Evolutionary conservation across 176 grass and related monocot genomes (phyloP), one percentile per base, ranked within the genome.

Genomic region (barley (Hordeum vulgare)): DNA sequence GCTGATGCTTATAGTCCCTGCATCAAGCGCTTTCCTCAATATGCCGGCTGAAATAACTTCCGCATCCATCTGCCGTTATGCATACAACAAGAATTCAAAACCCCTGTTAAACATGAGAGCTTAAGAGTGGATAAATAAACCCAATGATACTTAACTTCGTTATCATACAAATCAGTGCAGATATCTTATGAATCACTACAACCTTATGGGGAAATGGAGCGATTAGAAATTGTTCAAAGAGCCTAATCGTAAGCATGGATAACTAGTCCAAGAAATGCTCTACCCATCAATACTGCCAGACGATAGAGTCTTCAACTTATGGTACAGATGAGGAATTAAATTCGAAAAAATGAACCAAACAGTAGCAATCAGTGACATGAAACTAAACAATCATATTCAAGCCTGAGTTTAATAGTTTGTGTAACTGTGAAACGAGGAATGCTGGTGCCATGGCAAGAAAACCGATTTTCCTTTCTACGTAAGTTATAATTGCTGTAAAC

Each of bases 41-140:
- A 98, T 82, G 53, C 92, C 90, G 0, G 96, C 90, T 11, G 96
- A 98, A 89, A 98, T 98, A 60, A 98, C 89, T 91, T 98, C 96
- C 18, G 93, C 92, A 74, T 98, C 96, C 96, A 98, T 98, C 96
- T 98, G 85, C 66, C 39, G 21, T 61, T 74, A 78, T 39, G 44
- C 56, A 60, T 24, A 76, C 20, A 81, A 51, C 33, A 56, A 66
- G 51, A 64, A 89, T 51, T 44, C 34, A 51, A 77, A 64, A 78
- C 37, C 20, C 25, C 47, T 51, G 34, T 79, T 7, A 64, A 51
- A 74, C 71, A 51, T 74, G 71, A 85, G 40, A 64, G 13, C 8
- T 73, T 66, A 42, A 28, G 35, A 54, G 34, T 25, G 12, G 31
- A 26, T 20, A 60, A 61, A 88, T 59, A 61, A 26, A 51, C 45